These are phyloP conservation scores for Stephanodiscus minutulus DNA, from an alignment of 108 stramenopile species.

Conservation along the genomic window DNA sequence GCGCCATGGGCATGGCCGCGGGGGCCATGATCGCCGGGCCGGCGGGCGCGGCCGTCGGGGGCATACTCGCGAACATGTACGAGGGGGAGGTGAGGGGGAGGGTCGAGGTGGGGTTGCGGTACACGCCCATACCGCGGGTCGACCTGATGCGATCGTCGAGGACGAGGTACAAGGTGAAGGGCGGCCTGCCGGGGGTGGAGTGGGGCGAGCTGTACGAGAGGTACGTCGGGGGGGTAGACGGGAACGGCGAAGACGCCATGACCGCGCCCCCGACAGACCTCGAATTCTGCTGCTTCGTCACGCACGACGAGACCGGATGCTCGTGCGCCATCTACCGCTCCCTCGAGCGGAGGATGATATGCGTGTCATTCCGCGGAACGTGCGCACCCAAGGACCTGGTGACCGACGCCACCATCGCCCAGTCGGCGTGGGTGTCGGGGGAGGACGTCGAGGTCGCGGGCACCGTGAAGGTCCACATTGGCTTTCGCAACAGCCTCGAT, in stretches of 20 bases:
- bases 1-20: constrained; percentile 64
- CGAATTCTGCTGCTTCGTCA: constrained; percentile 84
- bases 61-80: constrained; percentile 65
- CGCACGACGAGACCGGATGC: constrained; percentile 78
- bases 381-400: constrained; percentile 77
- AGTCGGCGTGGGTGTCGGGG: constrained; percentile 80
- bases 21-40: constrained; percentile 83
- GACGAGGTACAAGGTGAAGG: constrained; percentile 59
- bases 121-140: constrained; percentile 66
- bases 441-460: constrained; percentile 59
- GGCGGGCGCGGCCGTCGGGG: constrained; percentile 83
- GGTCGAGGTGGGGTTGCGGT: constrained; percentile 60
- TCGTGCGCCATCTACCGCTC: constrained; percentile 75
- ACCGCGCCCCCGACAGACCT: constrained; percentile 36
- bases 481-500: constrained; percentile 73
- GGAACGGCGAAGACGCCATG: constrained; percentile 4
- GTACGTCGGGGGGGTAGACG: constrained; percentile 12
- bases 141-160: constrained; percentile 28
- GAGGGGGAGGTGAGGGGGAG: constrained; percentile 76
- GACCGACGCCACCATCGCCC: constrained; percentile 78
- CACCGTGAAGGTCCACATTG: constrained; percentile 72
- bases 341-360: constrained; percentile 63
- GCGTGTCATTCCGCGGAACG: constrained; percentile 82
- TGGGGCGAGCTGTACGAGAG: constrained; percentile 75
- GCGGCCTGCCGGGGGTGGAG: constrained; percentile 75